Conservation (phyloP, 352 stramenopile species). For the Globisporangium alternatum region DNA sequence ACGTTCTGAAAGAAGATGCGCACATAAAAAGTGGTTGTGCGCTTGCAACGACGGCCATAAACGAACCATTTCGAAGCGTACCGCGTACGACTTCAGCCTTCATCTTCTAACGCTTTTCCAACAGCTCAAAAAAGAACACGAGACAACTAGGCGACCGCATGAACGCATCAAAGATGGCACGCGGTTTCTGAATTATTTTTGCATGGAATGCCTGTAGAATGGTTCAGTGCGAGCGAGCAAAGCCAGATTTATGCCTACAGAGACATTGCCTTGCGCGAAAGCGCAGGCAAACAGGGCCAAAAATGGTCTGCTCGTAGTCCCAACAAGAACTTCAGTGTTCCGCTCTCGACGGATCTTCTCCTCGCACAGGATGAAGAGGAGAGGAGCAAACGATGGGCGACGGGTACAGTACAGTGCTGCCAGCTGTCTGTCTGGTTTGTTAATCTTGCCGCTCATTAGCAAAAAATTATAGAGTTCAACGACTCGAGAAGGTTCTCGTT, state of each 20-base stretch:
- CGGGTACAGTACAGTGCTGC: no score
- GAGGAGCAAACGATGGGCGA: neutral
- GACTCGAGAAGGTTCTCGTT: no score
- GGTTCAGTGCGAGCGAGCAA: neutral
- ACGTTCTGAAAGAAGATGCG: neutral
- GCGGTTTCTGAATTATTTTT: neutral
- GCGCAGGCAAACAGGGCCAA: no score
- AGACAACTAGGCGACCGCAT: neutral
- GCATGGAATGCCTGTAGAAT: no score
- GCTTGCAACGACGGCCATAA: neutral
- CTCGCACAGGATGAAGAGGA: neutral
- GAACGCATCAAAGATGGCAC: neutral
- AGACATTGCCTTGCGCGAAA: no score
- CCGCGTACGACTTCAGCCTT: neutral
- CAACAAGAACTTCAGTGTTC: no score
- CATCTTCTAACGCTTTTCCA: slow-evolving; percentile 3
- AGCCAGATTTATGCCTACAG: no score
- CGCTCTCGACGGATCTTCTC: neutral
- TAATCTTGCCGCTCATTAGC: no score
- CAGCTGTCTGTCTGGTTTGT: no score
- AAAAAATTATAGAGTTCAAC: no score
- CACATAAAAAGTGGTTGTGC: no score
- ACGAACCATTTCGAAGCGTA: neutral
- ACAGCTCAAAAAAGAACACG: neutral
- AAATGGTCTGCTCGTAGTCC: no score